Base-by-base conservation (phyloP, 2,329 filamentous ascomycete species). In the Leptoxyphium fumago region DNA sequence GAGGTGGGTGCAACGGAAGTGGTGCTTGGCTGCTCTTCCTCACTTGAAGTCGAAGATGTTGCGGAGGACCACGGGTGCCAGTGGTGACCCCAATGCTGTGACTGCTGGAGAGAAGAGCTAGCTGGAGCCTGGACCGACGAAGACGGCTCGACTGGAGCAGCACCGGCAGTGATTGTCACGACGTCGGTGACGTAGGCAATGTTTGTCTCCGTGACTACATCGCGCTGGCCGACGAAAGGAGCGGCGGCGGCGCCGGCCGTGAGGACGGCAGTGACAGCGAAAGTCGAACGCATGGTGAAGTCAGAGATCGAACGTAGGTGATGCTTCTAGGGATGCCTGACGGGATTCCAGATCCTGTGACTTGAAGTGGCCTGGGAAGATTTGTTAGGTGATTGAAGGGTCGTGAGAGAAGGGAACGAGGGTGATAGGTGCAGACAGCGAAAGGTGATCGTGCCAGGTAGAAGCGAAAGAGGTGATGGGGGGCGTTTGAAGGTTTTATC, bases 231-330 rank as follows among this genome's bases (percentile, higher is more conserved):
- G 45, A 52, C 39, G 48, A 55, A 48, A 8, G 63, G 63, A 28
- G 57, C 51, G 45, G 62, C 61, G 41, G 64, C 45, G 39, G 55
- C 61, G 45, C 54, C 53, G 44, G 55, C 60, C 44, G 55, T 61
- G 43, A 65, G 55, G 45, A 60, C 60, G 32, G 59, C 61, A 36
- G 32, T 36, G 43, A 59, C 46, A 47, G 59, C 45, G 41, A 64
- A 32, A 36, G 58, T 48, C 40, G 61, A 60, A 50, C 59, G 62
- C 62, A 65, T 62, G 39, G 54, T 59, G 42, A 43, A 43, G 39
- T 50, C 17, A 34, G 44, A 29, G 54, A 45, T 43, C 52, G 46
- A 46, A 52, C 47, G 38, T 42, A 45, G 50, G 46, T 51, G 49
- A 44, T 51, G 40, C 26, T 34, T 42, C 30, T 36, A 36, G 26